phyloP scores from a whole-genome alignment of 2,329 filamentous ascomycete species.

The Arthrinium phaeospermum region DNA sequence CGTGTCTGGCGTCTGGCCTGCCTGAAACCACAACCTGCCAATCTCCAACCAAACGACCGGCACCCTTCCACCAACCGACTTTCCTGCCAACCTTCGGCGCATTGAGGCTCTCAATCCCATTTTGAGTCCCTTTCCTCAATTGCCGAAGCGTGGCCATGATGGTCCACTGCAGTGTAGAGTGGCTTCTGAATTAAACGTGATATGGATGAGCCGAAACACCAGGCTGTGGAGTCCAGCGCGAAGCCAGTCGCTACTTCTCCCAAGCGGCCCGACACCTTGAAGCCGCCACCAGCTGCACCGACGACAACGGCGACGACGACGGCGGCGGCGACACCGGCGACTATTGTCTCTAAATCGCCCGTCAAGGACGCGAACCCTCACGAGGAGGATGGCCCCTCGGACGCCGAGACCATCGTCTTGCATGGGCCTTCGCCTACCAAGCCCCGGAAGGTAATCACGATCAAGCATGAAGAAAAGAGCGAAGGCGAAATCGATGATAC shows the following conservation, averaged over 20 bases:
- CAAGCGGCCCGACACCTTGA: conserved; percentile 19
- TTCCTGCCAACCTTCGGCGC: conserved; percentile 13
- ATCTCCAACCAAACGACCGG: conserved; percentile 10
- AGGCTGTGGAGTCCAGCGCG: conserved; percentile 64
- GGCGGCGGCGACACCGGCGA: background rate
- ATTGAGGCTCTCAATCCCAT: conserved; percentile 20
- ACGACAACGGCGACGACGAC: background rate
- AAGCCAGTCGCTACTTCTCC: conserved; percentile 58
- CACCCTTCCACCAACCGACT: conserved; percentile 11
- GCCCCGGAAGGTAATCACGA: conserved; percentile 65
- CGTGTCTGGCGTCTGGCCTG: background rate
- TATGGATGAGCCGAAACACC: conserved; percentile 69
- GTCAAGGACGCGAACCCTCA: conserved; percentile 33
- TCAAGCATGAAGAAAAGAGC: conserved; percentile 69
- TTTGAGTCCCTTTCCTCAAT: conserved; percentile 33
- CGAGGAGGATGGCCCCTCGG: conserved; percentile 62
- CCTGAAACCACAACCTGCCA: conserved; percentile 14
- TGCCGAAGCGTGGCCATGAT: conserved; percentile 58
- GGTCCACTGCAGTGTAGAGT: conserved; percentile 58
- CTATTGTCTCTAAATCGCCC: conserved; percentile 33
- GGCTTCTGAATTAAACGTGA: conserved; percentile 61
- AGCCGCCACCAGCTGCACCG: conserved; percentile 7
- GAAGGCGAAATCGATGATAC: conserved; percentile 57
- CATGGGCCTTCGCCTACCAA: conserved; percentile 69
- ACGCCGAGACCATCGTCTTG: conserved; percentile 74